phyloP scores from a whole-genome alignment of 1,139 yeast species.

The Scheffersomyces segobiensis region DNA sequence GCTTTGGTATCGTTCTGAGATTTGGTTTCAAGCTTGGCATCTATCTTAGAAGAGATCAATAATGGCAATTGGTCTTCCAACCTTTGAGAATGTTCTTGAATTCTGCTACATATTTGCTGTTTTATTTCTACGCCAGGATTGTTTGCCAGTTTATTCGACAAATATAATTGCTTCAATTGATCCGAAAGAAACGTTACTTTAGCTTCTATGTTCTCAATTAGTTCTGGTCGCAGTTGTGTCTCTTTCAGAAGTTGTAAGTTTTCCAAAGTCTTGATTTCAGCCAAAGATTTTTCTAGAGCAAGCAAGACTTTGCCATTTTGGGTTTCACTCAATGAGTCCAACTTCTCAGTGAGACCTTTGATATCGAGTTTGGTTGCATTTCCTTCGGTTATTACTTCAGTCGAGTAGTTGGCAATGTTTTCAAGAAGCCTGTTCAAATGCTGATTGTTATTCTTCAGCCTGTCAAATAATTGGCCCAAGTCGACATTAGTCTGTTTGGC shows the following conservation, averaged over 20 bases:
- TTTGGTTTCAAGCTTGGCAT: not conserved
- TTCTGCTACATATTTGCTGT: not conserved
- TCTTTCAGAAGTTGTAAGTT: not conserved
- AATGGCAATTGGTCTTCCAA: not conserved
- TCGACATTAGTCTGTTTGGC: slow-evolving; percentile 38
- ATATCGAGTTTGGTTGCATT: slow-evolving; percentile 39
- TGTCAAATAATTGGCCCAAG: slow-evolving; percentile 37
- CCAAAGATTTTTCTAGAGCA: not conserved
- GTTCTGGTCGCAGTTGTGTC: not conserved
- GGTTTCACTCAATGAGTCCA: slow-evolving; percentile 12
- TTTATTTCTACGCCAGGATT: not conserved
- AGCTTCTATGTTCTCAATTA: not conserved
- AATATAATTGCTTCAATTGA: not conserved
- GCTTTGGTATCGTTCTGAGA: not conserved
- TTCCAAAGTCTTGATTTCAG: not conserved
- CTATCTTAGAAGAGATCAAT: slow-evolving; percentile 4
- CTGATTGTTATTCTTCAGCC: slow-evolving; percentile 45
- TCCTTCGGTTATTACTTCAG: slow-evolving; percentile 38
- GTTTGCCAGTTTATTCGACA: not conserved
- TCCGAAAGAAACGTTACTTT: not conserved
- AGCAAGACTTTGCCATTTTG: not conserved
- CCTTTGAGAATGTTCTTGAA: not conserved
- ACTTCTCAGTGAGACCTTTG: slow-evolving; percentile 18
- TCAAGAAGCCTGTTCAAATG: slow-evolving; percentile 35
- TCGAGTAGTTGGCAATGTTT: slow-evolving; percentile 33